These are phyloP conservation scores for Lathyrus aphaca DNA, from an alignment of 306 rosid genomes.

Conservation along the genomic window DNA sequence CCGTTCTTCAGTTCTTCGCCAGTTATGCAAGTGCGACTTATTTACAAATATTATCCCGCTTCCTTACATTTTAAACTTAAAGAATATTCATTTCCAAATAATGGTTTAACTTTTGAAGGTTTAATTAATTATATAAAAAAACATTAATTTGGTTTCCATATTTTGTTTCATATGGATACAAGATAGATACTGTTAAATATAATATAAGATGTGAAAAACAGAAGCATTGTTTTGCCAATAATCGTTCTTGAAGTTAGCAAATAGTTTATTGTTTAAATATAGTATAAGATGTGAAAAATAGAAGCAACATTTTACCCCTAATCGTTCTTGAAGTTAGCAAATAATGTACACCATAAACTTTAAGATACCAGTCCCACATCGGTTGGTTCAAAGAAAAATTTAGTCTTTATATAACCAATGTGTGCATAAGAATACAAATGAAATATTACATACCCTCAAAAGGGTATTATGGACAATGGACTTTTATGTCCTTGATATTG, in stretches of 20 bases:
- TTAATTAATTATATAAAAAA: slow-evolving; percentile 13
- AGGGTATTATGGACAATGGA: no score
- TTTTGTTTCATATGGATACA: slow-evolving; percentile 20
- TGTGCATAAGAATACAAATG: no score
- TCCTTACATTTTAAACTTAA: neutral
- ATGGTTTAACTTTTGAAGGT: slow-evolving; percentile 20
- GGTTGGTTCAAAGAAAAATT: no score
- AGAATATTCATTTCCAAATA: slow-evolving; percentile 12
- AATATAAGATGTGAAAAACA: slow-evolving; percentile 25
- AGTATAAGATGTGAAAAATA: no score
- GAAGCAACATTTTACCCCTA: no score
- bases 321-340: no score
- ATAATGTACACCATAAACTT: no score
- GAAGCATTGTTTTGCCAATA: neutral
- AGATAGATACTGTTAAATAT: slow-evolving; percentile 26
- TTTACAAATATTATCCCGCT: slow-evolving; percentile 4
- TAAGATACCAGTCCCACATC: no score
- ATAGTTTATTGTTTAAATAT: no score
- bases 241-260: slow-evolving; percentile 21
- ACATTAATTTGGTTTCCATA: slow-evolving; percentile 19
- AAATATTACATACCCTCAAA: no score
- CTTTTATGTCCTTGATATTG: no score
- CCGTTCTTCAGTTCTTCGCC: slow-evolving; percentile 88
- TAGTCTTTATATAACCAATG: no score
- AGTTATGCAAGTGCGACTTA: slow-evolving; percentile 78